Evolutionary conservation across 2,329 filamentous ascomycete genomes (phyloP), one percentile per base, ranked within the genome.

Genomic region (Sclerotinia subarctica): DNA sequence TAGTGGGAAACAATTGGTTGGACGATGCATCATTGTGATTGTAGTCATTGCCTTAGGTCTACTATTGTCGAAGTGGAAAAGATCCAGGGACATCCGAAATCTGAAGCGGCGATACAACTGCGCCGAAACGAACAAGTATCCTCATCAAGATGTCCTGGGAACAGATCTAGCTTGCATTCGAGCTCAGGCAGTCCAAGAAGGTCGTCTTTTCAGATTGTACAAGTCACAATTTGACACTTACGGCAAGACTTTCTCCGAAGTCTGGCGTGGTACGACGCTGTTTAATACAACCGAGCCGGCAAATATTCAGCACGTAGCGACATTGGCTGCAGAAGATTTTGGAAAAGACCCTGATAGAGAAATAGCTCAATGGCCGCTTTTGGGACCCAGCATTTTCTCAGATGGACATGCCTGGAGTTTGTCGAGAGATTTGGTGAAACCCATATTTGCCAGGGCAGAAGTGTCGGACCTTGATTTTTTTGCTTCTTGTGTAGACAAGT

Each of bases 341-440:
- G 81, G 80, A 32, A 80, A 84, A 69, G 82, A 82, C 0, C 71
- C 77, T 0, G 70, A 71, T 38, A 83, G 83, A 69, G 79, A 81
- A 67, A 70, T 77, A 2, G 73, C 78, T 13, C 81, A 82, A 77
- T 74, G 77, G 1, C 64, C 64, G 21, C 57, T 66, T 17, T 42
- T 59, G 19, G 64, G 53, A 13, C 52, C 19, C 11, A 49, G 64
- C 19, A 46, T 69, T 19, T 60, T 69, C n/a, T 46, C 62, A 32
- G 67, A 69, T 32, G 63, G 67, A 4, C 15, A 35, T 42, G 29
- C 19, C 8, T 69, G 67, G 67, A 66, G 60, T 26, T 35, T 53
- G 8, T 59, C 67, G n/a, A 52, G 67, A 32, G 57, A 53, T 17
- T 26, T 66, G 8, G 54, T 53, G 5, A 69, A 59, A 47, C 67